A percentile compares a stretch with the other conserved stretches of the same genome.
phyloP scores from a whole-genome alignment of 2,329 filamentous ascomycete genomes.

The Acrocalymma vagum region DNA sequence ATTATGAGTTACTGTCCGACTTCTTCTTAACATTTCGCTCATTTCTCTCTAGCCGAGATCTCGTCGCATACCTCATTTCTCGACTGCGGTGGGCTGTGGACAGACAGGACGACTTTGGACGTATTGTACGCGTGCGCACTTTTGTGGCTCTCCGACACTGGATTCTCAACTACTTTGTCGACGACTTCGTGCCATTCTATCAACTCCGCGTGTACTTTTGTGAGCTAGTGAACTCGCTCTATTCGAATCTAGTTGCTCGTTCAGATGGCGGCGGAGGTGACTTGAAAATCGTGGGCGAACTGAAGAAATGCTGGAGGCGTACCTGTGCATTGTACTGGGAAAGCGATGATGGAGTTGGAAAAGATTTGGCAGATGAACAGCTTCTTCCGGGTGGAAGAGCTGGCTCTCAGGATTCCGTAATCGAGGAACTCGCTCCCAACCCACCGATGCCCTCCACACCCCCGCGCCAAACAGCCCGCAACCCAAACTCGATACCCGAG shows the following conservation, averaged over 20 bases:
- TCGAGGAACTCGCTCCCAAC: constrained; percentile 26
- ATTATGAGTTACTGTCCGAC: constrained; percentile 96
- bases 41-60: constrained; percentile 79
- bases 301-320: constrained; percentile 97
- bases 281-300: constrained; percentile 87
- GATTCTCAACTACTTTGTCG: constrained; percentile 97
- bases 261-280: constrained; percentile 66
- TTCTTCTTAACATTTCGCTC: constrained; percentile 96
- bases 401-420: constrained; percentile 44
- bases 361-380: constrained; percentile 68
- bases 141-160: constrained; percentile 97
- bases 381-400: constrained; percentile 80
- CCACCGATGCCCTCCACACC: constrained; percentile 30
- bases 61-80: constrained; percentile 85
- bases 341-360: constrained; percentile 68
- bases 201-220: constrained; percentile 81
- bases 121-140: constrained; percentile 92
- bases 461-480: constrained; percentile 30
- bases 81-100: constrained; percentile 87
- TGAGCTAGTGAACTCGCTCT: constrained; percentile 74
- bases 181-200: constrained; percentile 86
- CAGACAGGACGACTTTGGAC: constrained; percentile 81
- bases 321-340: constrained; percentile 94
- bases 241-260: constrained; percentile 60
- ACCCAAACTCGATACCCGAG: constrained; percentile 42